Evolutionary conservation across 441 rosid species (phyloP).

Genomic region (Croton laevigatus): DNA sequence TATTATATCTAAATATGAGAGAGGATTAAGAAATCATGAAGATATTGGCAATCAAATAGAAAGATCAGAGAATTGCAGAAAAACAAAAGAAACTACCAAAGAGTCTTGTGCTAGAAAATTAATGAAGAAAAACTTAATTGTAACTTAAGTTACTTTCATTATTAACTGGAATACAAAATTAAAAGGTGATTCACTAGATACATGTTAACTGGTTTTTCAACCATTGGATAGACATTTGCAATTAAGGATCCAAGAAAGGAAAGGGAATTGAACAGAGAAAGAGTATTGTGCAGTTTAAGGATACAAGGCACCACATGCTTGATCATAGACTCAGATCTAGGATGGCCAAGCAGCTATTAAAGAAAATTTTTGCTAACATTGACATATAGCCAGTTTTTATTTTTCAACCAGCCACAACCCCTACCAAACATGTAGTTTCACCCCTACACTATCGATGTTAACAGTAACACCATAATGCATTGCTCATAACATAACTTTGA

Average conservation of each 20-base stretch:
- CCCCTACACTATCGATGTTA: not conserved
- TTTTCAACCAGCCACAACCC: too few species aligned
- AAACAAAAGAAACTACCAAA: not conserved
- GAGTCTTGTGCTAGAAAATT: conserved; percentile 2
- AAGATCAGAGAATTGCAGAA: not conserved
- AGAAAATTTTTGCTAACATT: too few species aligned
- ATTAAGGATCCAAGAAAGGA: too few species aligned
- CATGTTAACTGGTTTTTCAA: too few species aligned
- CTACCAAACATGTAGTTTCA: too few species aligned
- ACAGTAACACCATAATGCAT: not conserved
- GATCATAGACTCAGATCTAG: too few species aligned
- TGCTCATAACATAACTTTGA: not conserved
- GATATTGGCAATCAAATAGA: conserved; percentile 13
- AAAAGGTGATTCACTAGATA: not conserved
- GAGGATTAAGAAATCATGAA: conserved; percentile 7
- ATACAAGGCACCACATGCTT: too few species aligned
- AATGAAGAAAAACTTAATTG: not conserved
- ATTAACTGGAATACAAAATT: not conserved
- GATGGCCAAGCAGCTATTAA: too few species aligned
- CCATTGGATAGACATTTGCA: too few species aligned
- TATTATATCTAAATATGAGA: conserved; percentile 22
- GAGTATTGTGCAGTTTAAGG: too few species aligned
- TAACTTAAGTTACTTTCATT: not conserved
- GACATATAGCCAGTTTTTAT: too few species aligned
- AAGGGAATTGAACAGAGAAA: too few species aligned